These are phyloP conservation scores for Acrasis kona DNA, from an alignment of 78 protist species.

Conservation along the genomic window DNA sequence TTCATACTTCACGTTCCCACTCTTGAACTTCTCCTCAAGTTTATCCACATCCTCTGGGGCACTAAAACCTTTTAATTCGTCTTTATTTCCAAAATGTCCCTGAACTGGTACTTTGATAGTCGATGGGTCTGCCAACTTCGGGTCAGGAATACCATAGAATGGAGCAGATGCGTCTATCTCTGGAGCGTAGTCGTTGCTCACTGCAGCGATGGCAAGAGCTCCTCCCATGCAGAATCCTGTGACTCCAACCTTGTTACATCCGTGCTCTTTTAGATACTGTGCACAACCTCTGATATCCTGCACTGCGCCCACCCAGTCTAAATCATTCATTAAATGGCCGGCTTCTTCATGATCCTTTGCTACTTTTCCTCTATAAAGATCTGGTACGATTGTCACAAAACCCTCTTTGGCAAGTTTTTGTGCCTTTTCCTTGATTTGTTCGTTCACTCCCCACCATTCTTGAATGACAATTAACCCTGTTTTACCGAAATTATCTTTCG, in stretches of 20 bases:
- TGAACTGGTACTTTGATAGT: background rate
- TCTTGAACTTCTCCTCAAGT: background rate
- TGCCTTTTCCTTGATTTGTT: background rate
- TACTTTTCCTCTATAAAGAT: slow-evolving; percentile 1
- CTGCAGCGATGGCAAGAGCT: background rate
- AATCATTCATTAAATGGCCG: background rate
- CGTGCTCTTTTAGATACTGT: background rate
- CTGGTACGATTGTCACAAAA: background rate
- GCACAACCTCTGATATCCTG: background rate
- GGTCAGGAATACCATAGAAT: slow-evolving; percentile 1
- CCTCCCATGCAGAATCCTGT: slow-evolving; percentile 15
- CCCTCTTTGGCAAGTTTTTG: background rate
- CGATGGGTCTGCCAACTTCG: background rate
- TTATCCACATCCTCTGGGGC: background rate
- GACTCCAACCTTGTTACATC: background rate
- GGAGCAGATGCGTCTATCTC: background rate
- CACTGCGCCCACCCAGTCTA: slow-evolving; percentile 3
- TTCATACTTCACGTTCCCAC: background rate
- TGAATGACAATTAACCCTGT: slow-evolving; percentile 1
- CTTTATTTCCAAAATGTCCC: background rate
- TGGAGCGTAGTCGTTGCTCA: background rate
- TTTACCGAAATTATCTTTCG: too few species aligned
- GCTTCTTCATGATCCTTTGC: slow-evolving; percentile 2
- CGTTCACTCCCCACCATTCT: slow-evolving; percentile 17
- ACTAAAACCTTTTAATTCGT: background rate